Conservation (phyloP, 805 yeast genomes). For the Starmerella vaccinii region DNA sequence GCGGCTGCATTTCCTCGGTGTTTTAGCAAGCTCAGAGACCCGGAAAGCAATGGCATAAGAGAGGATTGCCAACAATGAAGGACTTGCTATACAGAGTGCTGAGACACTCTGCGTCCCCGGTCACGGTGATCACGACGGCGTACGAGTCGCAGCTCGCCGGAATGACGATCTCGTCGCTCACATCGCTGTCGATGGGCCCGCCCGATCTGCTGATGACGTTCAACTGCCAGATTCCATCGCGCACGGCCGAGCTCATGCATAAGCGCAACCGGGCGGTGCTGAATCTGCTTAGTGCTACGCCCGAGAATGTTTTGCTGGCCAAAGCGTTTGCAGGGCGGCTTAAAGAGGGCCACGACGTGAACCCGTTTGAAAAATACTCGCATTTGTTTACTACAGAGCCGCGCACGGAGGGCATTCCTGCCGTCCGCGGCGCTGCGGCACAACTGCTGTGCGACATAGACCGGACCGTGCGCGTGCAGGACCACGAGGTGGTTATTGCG, state of each 20-base stretch:
- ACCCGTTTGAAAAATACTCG: constrained; percentile 29
- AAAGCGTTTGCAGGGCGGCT: constrained; percentile 47
- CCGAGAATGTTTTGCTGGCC: constrained; percentile 47
- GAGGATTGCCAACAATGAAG: constrained; percentile 11
- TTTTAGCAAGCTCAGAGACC: neutral
- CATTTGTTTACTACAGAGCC: constrained; percentile 14
- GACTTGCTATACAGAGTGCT: constrained; percentile 11
- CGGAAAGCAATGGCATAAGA: neutral
- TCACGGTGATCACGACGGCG: constrained; percentile 51
- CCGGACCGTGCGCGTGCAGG: constrained; percentile 42
- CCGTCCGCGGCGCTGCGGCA: constrained; percentile 24
- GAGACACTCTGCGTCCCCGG: constrained; percentile 43
- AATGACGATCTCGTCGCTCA: constrained; percentile 75
- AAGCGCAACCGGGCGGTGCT: constrained; percentile 54
- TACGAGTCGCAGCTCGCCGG: constrained; percentile 42
- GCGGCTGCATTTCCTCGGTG: neutral
- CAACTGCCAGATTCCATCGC: constrained; percentile 77
- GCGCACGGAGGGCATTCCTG: constrained; percentile 24
- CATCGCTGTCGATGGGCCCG: constrained; percentile 71
- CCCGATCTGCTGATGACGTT: constrained; percentile 63
- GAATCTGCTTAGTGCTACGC: constrained; percentile 60
- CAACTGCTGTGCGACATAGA: constrained; percentile 27
- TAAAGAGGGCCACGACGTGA: constrained; percentile 34
- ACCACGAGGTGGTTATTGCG: constrained; percentile 88
- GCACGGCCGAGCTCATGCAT: constrained; percentile 53